These are phyloP conservation scores for Alternaria sp. DNA, from an alignment of 2,329 filamentous ascomycete genomes.

Conservation along the genomic window DNA sequence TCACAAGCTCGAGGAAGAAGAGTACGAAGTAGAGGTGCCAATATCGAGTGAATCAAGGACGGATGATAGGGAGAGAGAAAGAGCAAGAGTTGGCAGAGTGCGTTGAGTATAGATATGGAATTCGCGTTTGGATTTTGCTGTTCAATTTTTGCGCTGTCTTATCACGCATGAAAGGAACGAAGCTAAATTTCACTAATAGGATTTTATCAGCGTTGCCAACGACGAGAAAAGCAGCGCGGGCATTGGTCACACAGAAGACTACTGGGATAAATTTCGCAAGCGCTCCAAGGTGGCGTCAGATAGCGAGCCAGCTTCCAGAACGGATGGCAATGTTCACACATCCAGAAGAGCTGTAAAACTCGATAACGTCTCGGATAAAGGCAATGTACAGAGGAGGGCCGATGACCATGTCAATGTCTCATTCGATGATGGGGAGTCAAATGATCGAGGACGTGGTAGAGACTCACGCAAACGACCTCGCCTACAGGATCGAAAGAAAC, in stretches of 20 bases:
- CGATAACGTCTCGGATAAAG: background rate
- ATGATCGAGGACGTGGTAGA: background rate
- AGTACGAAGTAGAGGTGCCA: slow-evolving; percentile 75
- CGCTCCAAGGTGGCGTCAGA: background rate
- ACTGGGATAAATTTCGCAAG: slow-evolving; percentile 1
- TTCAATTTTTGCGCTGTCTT: slow-evolving; percentile 1
- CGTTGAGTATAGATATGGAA: slow-evolving; percentile 37
- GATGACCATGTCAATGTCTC: background rate
- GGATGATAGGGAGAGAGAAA: slow-evolving; percentile 33
- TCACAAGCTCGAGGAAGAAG: slow-evolving; percentile 78
- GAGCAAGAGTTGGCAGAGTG: slow-evolving; percentile 34
- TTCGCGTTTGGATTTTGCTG: slow-evolving; percentile 20
- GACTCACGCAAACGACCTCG: background rate
- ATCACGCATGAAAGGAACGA: background rate
- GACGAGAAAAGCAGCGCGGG: too few relatives aligned
- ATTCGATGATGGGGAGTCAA: background rate
- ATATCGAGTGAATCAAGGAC: slow-evolving; percentile 40
- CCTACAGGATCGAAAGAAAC: background rate
- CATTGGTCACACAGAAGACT: background rate
- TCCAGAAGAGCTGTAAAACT: slow-evolving; percentile 2
- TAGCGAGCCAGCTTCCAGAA: background rate
- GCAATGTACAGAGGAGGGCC: background rate
- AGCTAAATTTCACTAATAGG: slow-evolving; percentile 8
- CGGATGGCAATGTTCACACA: background rate
- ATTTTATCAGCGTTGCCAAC: background rate